A percentile compares a stretch with the other conserved stretches of the same genome.
phyloP scores from a whole-genome alignment of 176 grass and related monocot genomes.

The Oryza meyeriana region DNA sequence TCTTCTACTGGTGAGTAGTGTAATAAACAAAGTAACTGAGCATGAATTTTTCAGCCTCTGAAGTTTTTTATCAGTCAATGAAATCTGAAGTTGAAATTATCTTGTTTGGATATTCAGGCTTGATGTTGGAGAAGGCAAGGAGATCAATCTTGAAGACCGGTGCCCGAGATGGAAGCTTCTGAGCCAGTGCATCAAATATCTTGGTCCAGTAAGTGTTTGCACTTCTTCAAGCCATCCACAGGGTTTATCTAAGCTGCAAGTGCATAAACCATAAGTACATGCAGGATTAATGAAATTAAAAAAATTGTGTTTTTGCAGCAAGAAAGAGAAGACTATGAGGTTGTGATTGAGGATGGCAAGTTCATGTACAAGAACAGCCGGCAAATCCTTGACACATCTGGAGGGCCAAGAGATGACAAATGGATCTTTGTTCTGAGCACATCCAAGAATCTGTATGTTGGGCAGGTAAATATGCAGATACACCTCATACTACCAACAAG shows the following conservation, averaged over 20 bases:
- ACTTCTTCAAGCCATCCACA: background rate
- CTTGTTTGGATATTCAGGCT: constrained; percentile 44
- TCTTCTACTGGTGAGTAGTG: constrained; percentile 85
- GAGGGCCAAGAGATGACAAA: constrained; percentile 50
- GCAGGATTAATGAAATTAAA: constrained; percentile 3
- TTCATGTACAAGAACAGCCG: constrained; percentile 74
- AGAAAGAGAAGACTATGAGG: constrained; percentile 92
- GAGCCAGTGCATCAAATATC: constrained; percentile 96
- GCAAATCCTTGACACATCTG: constrained; percentile 55
- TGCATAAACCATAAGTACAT: background rate
- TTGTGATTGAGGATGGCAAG: constrained; percentile 67
- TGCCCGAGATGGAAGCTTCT: constrained; percentile 74
- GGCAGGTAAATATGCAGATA: constrained; percentile 61
- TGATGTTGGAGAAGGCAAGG: constrained; percentile 87
- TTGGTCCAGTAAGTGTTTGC: constrained; percentile 60
- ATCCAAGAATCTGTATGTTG: constrained; percentile 74
- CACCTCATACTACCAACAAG: background rate
- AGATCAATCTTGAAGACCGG: constrained; percentile 68
- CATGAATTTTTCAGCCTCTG: background rate
- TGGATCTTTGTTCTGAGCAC: constrained; percentile 99
- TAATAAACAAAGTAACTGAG: background rate
- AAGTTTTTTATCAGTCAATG: background rate
- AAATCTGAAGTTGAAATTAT: background rate
- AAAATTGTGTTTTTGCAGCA: constrained; percentile 52
- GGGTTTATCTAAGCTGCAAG: background rate